Evolutionary conservation across 75 land plant species (phyloP).

Genomic region (Pinus tabuliformis): DNA sequence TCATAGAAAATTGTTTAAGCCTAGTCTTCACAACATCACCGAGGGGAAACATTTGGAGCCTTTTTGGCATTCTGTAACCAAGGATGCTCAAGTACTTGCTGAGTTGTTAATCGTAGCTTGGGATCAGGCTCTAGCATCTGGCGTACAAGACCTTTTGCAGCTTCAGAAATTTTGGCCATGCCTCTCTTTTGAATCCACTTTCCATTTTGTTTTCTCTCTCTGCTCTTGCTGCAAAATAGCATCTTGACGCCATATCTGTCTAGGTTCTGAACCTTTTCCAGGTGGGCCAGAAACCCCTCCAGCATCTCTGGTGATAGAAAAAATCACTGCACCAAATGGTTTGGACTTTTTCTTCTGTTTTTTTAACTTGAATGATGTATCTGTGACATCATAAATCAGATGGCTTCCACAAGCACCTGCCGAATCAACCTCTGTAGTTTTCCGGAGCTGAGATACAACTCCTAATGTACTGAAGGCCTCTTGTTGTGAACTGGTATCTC

Average conservation of each 20-base stretch:
- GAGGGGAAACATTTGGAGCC: slow-evolving; percentile 63
- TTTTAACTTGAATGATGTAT: slow-evolving; percentile 49
- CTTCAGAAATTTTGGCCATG: slow-evolving; percentile 66
- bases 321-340: slow-evolving; percentile 31
- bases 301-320: slow-evolving; percentile 14
- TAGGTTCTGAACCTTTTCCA: slow-evolving; percentile 39
- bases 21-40: slow-evolving; percentile 58
- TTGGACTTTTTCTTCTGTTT: slow-evolving; percentile 89
- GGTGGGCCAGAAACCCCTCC: slow-evolving; percentile 5
- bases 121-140: slow-evolving; percentile 71
- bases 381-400: slow-evolving; percentile 45
- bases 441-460: slow-evolving; percentile 41
- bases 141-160: slow-evolving; percentile 48
- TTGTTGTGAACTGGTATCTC: slow-evolving; percentile 73
- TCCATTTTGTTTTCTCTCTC: too few species aligned
- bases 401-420: slow-evolving; percentile 39
- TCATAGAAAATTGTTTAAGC: slow-evolving; percentile 54
- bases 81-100: slow-evolving; percentile 61
- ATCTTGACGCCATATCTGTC: slow-evolving; percentile 45
- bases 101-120: slow-evolving; percentile 48
- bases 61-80: slow-evolving; percentile 63
- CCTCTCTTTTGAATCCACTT: slow-evolving; percentile 74
- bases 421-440: slow-evolving; percentile 61
- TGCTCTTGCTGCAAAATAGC: too few species aligned
- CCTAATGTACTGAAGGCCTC: slow-evolving; percentile 56